Percentiles rank a stretch among this genome's conserved stretches.
Evolutionary conservation across 768 basidiomycete genomes (phyloP).

Genomic region (Russula compacta): DNA sequence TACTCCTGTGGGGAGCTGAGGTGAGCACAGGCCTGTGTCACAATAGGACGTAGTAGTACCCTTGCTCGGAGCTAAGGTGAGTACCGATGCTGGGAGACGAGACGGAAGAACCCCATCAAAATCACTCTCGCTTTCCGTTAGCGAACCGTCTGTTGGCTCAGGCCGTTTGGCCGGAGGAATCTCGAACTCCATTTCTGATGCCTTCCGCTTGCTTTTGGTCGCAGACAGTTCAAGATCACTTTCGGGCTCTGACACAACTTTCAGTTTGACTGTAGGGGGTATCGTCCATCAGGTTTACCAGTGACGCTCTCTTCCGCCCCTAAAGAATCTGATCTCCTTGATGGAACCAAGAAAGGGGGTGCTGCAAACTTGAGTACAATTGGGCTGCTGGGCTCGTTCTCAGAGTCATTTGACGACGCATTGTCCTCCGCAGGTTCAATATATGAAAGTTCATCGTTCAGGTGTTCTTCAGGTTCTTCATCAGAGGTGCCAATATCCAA

Average conservation of each 20-base stretch:
- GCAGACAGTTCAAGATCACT: conserved; percentile 9
- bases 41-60: not conserved
- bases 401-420: conserved; percentile 1
- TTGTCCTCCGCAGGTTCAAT: conserved; percentile 8
- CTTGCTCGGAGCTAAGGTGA: not conserved
- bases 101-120: not conserved
- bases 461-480: conserved; percentile 20
- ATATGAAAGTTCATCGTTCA: conserved; percentile 14
- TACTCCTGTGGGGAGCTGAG: not conserved
- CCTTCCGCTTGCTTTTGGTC: conserved; percentile 6
- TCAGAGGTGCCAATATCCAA: conserved; percentile 18
- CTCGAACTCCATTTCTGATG: conserved; percentile 8
- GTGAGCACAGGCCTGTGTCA: not conserved
- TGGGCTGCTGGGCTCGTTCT: conserved; percentile 3
- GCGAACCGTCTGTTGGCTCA: not conserved
- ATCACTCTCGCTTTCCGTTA: conserved; percentile 17
- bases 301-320: conserved; percentile 10
- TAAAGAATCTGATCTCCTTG: not conserved
- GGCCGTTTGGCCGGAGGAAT: conserved; percentile 8
- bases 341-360: no score
- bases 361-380: not conserved
- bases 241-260: conserved; percentile 25
- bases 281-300: conserved; percentile 4
- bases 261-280: not conserved
- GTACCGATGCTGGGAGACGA: not conserved